Base-by-base conservation (phyloP, 768 basidiomycete species). In the Tricholoma sp. region DNA sequence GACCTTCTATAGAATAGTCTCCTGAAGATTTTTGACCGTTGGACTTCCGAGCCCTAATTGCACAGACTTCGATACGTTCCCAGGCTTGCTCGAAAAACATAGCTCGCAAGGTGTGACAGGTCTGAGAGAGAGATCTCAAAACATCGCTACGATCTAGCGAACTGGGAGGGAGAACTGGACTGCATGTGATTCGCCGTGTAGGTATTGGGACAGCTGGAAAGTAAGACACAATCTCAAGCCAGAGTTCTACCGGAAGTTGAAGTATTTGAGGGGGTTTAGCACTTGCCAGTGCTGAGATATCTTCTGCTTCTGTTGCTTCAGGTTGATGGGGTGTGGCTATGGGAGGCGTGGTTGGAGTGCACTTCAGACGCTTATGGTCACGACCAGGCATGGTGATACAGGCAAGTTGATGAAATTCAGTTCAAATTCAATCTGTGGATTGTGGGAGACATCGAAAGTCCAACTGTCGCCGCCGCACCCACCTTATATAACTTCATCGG, bases 121-220 rank as follows among this genome's bases (percentile, higher is more conserved):
- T 71, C 54, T 74, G 74, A 0, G 74, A 74, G 6, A 74, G 65
- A 5, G 70, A 65, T 1, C 71, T 65, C 12, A 74, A 61, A 10
- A 57, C 59, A 31, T 70, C 63, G n/a, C 63, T 61, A 24, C 70
- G 68, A 31, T 63, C 65, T 28, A 66, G 63, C 56, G 66, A 64
- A 2, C 51, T 50, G 6, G 55, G 32, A 13, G 68, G 63, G 11
- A 66, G 60, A 7, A 64, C n/a, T 12, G 54, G 57, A 13, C 37
- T 31, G 51, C 55, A 34, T 20, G 57, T n/a, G 18, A 57, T 36
- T 6, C 47, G 50, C 20, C 53, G 55, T 10, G 62, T 62, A 18
- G 66, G 65, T 28, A 64, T 53, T 5, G 60, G 64, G 12, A 70
- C 52, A 8, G 53, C 56, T 1, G 62, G 58, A 42, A 66, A 66